These are phyloP conservation scores for Dispira parvispora DNA, from an alignment of 192 early-diverging fungal species.

Conservation along the genomic window DNA sequence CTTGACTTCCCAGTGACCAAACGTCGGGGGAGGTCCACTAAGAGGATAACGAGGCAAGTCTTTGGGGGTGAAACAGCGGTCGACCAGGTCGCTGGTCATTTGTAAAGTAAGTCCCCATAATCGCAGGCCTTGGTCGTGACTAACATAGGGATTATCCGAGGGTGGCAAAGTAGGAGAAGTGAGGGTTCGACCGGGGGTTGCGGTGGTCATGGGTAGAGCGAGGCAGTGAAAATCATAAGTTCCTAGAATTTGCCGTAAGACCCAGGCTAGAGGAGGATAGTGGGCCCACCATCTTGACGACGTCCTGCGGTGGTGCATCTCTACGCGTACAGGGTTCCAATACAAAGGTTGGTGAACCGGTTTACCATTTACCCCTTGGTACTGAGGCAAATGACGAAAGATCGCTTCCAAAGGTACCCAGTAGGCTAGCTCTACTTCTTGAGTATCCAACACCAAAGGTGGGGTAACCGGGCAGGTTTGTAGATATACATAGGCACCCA, in stretches of 20 bases:
- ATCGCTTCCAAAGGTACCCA: constrained; percentile 2
- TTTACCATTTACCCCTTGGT: background rate
- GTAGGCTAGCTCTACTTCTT: constrained; percentile 7
- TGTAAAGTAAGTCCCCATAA: constrained; percentile 9
- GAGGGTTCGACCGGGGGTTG: background rate
- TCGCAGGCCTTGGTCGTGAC: background rate
- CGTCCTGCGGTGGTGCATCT: too few species aligned
- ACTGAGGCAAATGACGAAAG: background rate
- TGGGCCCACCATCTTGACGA: too few species aligned
- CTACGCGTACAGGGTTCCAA: constrained; percentile 5
- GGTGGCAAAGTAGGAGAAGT: background rate
- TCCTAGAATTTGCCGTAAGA: background rate
- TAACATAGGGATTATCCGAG: background rate
- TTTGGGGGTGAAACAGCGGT: background rate
- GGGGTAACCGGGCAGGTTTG: background rate
- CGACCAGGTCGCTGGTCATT: constrained; percentile 8
- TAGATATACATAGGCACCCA: background rate
- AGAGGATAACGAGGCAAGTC: background rate
- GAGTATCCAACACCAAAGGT: background rate
- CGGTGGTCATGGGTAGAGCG: background rate
- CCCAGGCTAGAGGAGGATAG: background rate
- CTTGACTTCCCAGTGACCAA: background rate
- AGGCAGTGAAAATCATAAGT: background rate
- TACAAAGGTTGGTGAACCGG: background rate
- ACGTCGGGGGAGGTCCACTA: background rate